Evolutionary conservation across 192 early-diverging fungal species (phyloP).

Genomic region (Endogone sp.): DNA sequence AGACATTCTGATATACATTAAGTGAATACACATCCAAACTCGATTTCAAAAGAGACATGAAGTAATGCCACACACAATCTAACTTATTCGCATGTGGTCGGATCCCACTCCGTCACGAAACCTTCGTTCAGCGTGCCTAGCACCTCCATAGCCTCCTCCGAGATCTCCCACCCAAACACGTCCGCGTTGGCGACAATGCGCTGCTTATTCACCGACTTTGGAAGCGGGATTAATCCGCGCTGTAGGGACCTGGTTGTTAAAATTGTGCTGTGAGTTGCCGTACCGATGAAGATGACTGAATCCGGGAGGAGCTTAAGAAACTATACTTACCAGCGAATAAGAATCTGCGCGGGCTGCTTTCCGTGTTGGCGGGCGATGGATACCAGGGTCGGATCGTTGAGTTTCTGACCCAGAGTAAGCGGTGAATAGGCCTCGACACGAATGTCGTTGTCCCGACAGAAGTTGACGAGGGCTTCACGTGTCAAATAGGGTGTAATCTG

Average conservation of each 20-base stretch:
- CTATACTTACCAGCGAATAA: constrained; percentile 26
- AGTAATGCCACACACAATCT: too few species aligned
- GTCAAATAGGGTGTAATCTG: constrained; percentile 35
- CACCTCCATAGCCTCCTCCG: constrained; percentile 48
- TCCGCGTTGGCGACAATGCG: constrained; percentile 56
- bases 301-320: not conserved
- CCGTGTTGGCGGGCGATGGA: constrained; percentile 45
- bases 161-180: constrained; percentile 53
- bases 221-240: constrained; percentile 48
- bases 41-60: too few species aligned
- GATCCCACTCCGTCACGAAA: constrained; percentile 37
- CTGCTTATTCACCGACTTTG: constrained; percentile 47
- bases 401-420: constrained; percentile 40
- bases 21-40: too few species aligned
- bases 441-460: constrained; percentile 42
- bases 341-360: constrained; percentile 56
- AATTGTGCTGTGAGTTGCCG: too few species aligned
- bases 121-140: constrained; percentile 51
- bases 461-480: constrained; percentile 35
- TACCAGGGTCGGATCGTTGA: constrained; percentile 43
- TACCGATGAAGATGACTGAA: constrained; percentile 21
- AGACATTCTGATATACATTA: too few species aligned
- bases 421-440: constrained; percentile 54
- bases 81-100: constrained; percentile 16
- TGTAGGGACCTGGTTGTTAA: constrained; percentile 32